These are phyloP conservation scores for Rhodotorula sp. DNA, from an alignment of 1,284 basidiomycete genomes.

Conservation along the genomic window DNA sequence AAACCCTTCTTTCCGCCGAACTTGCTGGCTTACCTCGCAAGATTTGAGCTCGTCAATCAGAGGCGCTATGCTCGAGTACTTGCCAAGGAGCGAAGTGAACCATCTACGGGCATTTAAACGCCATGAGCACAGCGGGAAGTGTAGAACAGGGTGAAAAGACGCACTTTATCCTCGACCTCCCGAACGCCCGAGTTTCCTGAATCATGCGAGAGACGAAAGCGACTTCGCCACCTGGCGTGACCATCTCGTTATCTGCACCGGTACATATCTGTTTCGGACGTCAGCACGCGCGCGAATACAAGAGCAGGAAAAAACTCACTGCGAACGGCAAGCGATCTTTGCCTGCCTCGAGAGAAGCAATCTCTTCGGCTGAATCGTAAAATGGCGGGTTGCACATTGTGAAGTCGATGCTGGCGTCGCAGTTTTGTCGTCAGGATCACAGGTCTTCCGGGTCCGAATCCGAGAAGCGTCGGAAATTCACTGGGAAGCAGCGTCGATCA, in stretches of 20 bases:
- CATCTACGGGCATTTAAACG: conserved; percentile 58
- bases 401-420: conserved; percentile 58
- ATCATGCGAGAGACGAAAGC: conserved; percentile 76
- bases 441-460: too few species aligned
- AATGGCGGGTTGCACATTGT: conserved; percentile 97
- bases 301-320: conserved; percentile 53
- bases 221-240: conserved; percentile 79
- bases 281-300: conserved; percentile 4
- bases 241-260: conserved; percentile 77
- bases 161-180: conserved; percentile 57
- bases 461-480: conserved; percentile 4
- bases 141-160: conserved; percentile 13
- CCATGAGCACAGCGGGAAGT: background rate
- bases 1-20: background rate
- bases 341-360: conserved; percentile 58
- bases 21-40: background rate
- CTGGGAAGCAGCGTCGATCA: conserved; percentile 46
- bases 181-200: conserved; percentile 61
- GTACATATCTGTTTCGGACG: conserved; percentile 64
- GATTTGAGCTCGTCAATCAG: conserved; percentile 61
- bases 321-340: conserved; percentile 67
- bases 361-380: conserved; percentile 70
- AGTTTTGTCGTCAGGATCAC: background rate
- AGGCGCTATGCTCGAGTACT: conserved; percentile 66
- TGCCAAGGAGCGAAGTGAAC: conserved; percentile 91